phyloP scores from a whole-genome alignment of 148 eudicot species.

The Hydrangea macrophylla region DNA sequence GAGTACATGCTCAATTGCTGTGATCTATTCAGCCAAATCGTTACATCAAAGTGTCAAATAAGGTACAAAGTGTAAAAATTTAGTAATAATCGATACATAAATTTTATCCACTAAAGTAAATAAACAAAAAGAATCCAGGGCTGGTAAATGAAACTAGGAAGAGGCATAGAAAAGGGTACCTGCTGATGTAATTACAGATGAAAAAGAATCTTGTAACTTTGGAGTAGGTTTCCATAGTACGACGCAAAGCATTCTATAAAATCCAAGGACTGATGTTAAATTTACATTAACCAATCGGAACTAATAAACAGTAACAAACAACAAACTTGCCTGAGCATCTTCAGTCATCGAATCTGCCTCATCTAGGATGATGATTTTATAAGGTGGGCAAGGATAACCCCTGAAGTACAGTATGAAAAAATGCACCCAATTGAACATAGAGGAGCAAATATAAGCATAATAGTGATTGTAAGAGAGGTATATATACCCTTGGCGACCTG shows the following conservation, averaged over 20 bases:
- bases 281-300: background rate
- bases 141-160: background rate
- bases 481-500: constrained; percentile 63
- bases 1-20: background rate
- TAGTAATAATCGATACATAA: background rate
- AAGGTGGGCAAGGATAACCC: constrained; percentile 94
- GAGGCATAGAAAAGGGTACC: constrained; percentile 34
- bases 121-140: background rate
- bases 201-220: constrained; percentile 96
- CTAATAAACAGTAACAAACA: background rate
- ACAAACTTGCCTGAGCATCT: constrained; percentile 84
- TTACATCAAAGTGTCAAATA: background rate
- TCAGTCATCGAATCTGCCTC: constrained; percentile 99
- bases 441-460: constrained; percentile 3
- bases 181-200: constrained; percentile 96
- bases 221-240: constrained; percentile 97
- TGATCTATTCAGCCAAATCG: background rate
- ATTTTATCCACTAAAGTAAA: background rate
- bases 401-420: constrained; percentile 25
- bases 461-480: constrained; percentile 10
- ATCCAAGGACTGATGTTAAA: background rate
- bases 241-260: constrained; percentile 88
- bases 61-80: background rate
- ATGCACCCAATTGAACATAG: background rate
- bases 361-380: constrained; percentile 84